These are phyloP conservation scores for Chiua virens DNA, from an alignment of 768 basidiomycete genomes.

Conservation along the genomic window DNA sequence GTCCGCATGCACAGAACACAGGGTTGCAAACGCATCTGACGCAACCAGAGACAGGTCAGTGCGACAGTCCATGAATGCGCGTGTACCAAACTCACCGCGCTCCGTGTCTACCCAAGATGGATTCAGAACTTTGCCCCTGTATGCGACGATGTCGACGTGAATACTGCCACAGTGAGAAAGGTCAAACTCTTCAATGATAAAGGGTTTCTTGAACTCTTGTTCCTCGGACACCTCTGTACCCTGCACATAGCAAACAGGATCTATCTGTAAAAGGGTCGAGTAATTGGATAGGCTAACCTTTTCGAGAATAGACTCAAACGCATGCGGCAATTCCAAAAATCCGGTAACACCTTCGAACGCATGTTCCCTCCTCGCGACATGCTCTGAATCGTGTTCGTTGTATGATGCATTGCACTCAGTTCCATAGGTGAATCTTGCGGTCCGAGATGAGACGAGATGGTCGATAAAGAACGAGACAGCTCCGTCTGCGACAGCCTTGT, in stretches of 20 bases:
- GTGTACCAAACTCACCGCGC: not conserved
- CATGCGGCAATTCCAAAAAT: constrained; percentile 29
- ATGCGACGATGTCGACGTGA: constrained; percentile 8
- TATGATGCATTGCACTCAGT: constrained; percentile 30
- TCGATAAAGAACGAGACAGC: constrained; percentile 40
- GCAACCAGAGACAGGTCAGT: no score
- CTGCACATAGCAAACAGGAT: not conserved
- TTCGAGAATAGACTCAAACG: constrained; percentile 37
- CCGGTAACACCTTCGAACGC: constrained; percentile 2
- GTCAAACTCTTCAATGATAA: not conserved
- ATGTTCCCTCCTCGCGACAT: constrained; percentile 28
- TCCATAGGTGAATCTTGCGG: constrained; percentile 43
- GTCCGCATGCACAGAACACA: constrained; percentile 12
- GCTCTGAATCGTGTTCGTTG: constrained; percentile 33
- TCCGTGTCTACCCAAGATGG: constrained; percentile 16
- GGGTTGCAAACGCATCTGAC: no score
- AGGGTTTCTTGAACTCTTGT: constrained; percentile 16
- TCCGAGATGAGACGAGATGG: constrained; percentile 43
- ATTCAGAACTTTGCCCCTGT: constrained; percentile 8
- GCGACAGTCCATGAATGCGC: no score
- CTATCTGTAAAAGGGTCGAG: not conserved
- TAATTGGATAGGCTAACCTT: constrained; percentile 18
- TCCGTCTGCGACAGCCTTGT: constrained; percentile 44
- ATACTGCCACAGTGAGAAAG: not conserved
- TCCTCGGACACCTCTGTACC: constrained; percentile 19